phyloP scores from a whole-genome alignment of 345 rosid genomes.

The Aethionema arabicum region DNA sequence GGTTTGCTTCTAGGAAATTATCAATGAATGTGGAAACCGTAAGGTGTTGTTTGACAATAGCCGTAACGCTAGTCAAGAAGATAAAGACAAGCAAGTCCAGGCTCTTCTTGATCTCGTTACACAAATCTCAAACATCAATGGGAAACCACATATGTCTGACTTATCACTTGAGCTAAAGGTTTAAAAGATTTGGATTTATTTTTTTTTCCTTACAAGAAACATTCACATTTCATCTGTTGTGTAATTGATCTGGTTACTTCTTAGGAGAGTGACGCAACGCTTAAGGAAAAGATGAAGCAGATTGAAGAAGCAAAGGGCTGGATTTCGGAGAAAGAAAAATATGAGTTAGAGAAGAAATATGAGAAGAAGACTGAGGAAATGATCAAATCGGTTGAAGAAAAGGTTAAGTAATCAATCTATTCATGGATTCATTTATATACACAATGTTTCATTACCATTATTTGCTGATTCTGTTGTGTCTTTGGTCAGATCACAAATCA shows the following conservation, averaged over 20 bases:
- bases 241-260: neutral
- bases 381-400: constrained; percentile 25
- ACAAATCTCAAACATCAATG: constrained; percentile 29
- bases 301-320: constrained; percentile 18
- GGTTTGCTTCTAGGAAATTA: constrained; percentile 24
- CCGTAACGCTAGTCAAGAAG: neutral
- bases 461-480: constrained; percentile 8
- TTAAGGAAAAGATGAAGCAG: constrained; percentile 21
- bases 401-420: constrained; percentile 11
- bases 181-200: neutral
- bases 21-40: constrained; percentile 31
- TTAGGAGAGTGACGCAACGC: constrained; percentile 3
- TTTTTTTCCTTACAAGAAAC: constrained; percentile 2
- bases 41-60: constrained; percentile 38
- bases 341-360: constrained; percentile 21
- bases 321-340: constrained; percentile 21
- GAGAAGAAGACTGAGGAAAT: constrained; percentile 16
- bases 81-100: constrained; percentile 28
- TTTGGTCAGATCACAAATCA: constrained; percentile 30
- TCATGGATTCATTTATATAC: neutral
- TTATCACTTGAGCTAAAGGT: constrained; percentile 33
- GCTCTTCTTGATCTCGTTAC: constrained; percentile 32
- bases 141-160: constrained; percentile 33
- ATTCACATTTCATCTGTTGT: neutral
- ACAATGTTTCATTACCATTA: neutral